phyloP scores from a whole-genome alignment of 2,329 filamentous ascomycete species.

The Herpotrichia juniperi region DNA sequence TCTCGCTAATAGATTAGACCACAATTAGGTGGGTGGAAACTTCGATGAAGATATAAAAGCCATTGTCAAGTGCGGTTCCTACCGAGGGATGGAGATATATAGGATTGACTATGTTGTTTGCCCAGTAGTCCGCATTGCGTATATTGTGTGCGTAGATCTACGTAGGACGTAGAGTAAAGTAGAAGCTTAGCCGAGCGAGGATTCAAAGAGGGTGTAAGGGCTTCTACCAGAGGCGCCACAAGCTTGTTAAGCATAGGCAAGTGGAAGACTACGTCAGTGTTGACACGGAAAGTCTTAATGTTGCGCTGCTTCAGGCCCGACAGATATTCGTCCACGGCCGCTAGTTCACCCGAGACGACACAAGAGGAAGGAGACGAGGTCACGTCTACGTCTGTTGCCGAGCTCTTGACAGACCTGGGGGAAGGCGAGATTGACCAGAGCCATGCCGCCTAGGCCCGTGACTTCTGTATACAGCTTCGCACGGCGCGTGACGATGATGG shows the following conservation, averaged over 20 bases:
- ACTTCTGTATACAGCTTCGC: slow-evolving; percentile 40
- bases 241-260: slow-evolving; percentile 45
- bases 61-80: slow-evolving; percentile 44
- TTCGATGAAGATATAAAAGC: slow-evolving; percentile 49
- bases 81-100: slow-evolving; percentile 50
- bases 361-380: slow-evolving; percentile 45
- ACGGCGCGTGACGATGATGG: slow-evolving; percentile 42
- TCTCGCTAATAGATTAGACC: slow-evolving; percentile 51
- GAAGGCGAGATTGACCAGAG: slow-evolving; percentile 40
- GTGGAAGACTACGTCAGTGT: slow-evolving; percentile 52
- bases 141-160: slow-evolving; percentile 28
- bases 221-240: slow-evolving; percentile 30
- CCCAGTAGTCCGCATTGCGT: slow-evolving; percentile 50
- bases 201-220: slow-evolving; percentile 13
- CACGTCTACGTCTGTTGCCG: slow-evolving; percentile 11
- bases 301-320: slow-evolving; percentile 21
- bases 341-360: slow-evolving; percentile 38
- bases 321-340: slow-evolving; percentile 28
- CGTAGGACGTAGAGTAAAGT: slow-evolving; percentile 46
- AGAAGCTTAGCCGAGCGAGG: slow-evolving; percentile 18
- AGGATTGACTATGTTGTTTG: slow-evolving; percentile 52
- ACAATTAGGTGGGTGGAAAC: slow-evolving; percentile 52
- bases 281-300: slow-evolving; percentile 43
- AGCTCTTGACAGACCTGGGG: slow-evolving; percentile 31
- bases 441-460: slow-evolving; percentile 40